A percentile compares a stretch with the other conserved stretches of the same genome.
These are phyloP conservation scores for Ballota nigra DNA, from an alignment of 257 asterid species.

Conservation along the genomic window DNA sequence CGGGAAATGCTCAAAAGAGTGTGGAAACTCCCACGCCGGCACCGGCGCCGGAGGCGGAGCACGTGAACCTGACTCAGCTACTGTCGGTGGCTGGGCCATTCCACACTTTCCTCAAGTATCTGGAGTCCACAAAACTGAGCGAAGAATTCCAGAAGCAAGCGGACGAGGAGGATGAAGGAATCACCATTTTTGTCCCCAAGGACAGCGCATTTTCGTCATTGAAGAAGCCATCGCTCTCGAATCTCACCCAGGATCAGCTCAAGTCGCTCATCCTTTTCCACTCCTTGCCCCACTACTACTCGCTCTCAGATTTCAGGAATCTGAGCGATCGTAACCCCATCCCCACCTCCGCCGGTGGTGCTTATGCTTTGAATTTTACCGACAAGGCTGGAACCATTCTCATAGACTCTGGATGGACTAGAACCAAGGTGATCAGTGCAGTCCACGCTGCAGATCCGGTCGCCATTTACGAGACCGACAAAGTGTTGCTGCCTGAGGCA, in stretches of 20 bases:
- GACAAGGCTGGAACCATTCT: conserved; percentile 58
- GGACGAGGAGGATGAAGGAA: conserved; percentile 66
- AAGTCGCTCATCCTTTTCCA: conserved; percentile 67
- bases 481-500: conserved; percentile 68
- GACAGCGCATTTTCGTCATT: conserved; percentile 57
- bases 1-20: conserved; percentile 36
- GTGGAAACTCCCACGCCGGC: conserved; percentile 53
- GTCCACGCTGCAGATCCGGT: conserved; percentile 73
- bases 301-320: conserved; percentile 65
- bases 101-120: conserved; percentile 61
- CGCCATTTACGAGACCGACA: conserved; percentile 66
- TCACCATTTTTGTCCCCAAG: conserved; percentile 74
- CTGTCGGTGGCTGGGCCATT: conserved; percentile 83
- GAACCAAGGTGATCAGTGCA: conserved; percentile 64
- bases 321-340: conserved; percentile 71
- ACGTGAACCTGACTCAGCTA: conserved; percentile 61
- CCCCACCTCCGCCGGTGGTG: conserved; percentile 60
- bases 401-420: conserved; percentile 69
- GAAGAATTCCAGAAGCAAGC: conserved; percentile 80
- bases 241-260: conserved; percentile 68
- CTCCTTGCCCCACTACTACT: conserved; percentile 68
- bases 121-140: conserved; percentile 54
- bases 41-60: conserved; percentile 70
- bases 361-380: conserved; percentile 49
- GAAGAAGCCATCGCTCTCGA: conserved; percentile 49